Evolutionary conservation across 2,329 filamentous ascomycete genomes (phyloP).

Genomic region (Pyrenophora tritici-repentis): DNA sequence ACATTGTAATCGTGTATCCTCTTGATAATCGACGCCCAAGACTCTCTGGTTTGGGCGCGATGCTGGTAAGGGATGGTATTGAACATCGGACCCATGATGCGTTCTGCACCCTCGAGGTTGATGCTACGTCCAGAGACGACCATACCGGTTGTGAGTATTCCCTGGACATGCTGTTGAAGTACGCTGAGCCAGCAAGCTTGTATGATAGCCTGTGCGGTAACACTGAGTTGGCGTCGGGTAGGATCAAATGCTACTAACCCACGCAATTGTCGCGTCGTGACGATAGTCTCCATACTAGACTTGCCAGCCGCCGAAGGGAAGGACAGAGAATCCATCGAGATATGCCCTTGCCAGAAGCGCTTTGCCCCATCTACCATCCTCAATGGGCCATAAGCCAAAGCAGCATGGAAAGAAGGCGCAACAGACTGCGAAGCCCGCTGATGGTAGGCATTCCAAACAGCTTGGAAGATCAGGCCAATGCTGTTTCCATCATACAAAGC

Average conservation of each 20-base stretch:
- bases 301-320: conserved; percentile 36
- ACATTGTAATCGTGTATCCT: conserved; percentile 74
- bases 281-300: conserved; percentile 25
- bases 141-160: conserved; percentile 67
- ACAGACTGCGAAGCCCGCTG: conserved; percentile 27
- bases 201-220: conserved; percentile 78
- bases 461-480: conserved; percentile 68
- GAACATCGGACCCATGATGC: conserved; percentile 81
- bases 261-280: conserved; percentile 41
- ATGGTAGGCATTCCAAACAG: conserved; percentile 61
- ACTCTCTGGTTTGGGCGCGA: conserved; percentile 50
- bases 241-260: conserved; percentile 54
- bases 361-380: conserved; percentile 53
- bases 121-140: conserved; percentile 79
- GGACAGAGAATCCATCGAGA: conserved; percentile 48
- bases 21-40: conserved; percentile 65
- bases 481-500: conserved; percentile 86
- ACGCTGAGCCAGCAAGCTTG: conserved; percentile 75
- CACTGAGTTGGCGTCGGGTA: conserved; percentile 64
- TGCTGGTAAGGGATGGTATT: conserved; percentile 81
- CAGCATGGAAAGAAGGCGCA: conserved; percentile 66
- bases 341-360: conserved; percentile 70
- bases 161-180: conserved; percentile 58
- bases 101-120: conserved; percentile 67
- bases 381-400: conserved; percentile 72